Base-by-base conservation (phyloP, 2,329 filamentous ascomycete species). In the Pseudogymnoascus sp. region DNA sequence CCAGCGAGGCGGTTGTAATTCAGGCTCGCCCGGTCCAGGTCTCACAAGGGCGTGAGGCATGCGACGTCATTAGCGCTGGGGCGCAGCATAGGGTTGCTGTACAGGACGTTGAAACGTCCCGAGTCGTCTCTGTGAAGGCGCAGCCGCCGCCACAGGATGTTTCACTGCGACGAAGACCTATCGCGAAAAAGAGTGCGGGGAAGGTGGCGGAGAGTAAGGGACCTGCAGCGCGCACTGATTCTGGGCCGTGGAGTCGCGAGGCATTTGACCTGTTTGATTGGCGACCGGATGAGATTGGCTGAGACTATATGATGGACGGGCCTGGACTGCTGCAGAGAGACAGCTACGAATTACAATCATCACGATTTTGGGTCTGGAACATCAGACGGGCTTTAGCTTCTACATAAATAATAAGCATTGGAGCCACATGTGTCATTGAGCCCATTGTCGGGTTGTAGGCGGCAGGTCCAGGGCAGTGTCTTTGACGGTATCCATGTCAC, bases 251-350 rank as follows among this genome's bases (percentile, higher is more conserved):
- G 87, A 89, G 85, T 66, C 80, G 78, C 22, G 86, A 89, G 68
- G 86, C 87, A 0, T 78, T 82, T 65, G 87, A 90, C 70, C 68
- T 90, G 53, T 81, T 90, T 64, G 84, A 82, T 68, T 83, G 79
- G 68, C 77, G 82, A 57, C 86, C 85, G 18, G 47, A 20, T 20
- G 47, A 53, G 28, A 35, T 33, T 53, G 47, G 47, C 47, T 53
- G 47, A 53, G 11, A 33, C 28, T 14, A 7, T 11, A 4, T 39
- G 30, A 30, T 50, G 43, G 47, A 53, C 15, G 28, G 47, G 47
- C 47, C 47, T 53, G 15, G 47, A 53, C 47, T 53, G 25, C n/a
- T 53, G 28, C 15, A n/a, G 5, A 53, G 47, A 20, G 15, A 14
- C 11, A 20, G 28, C 28, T 20, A 53, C 11, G 28, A 53, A 53